Percentiles rank a stretch among this genome's conserved stretches.
phyloP scores from a whole-genome alignment of 2,329 filamentous ascomycete species.

The Fusarium lateritium region DNA sequence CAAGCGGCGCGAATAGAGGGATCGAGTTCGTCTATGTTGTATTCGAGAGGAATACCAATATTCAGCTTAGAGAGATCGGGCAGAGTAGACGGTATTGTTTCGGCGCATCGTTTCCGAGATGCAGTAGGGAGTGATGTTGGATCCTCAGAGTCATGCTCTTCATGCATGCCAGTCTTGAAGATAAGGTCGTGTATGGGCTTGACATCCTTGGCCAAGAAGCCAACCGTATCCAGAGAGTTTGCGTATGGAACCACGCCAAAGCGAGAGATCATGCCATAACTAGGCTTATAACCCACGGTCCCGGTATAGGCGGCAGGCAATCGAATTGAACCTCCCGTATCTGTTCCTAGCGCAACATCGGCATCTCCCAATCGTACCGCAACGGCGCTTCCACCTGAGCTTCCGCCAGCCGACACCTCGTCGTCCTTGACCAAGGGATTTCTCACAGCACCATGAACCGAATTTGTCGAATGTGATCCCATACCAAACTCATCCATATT shows the following conservation, averaged over 20 bases:
- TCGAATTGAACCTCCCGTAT: conserved; percentile 91
- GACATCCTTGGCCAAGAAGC: conserved; percentile 75
- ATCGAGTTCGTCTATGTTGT: conserved; percentile 88
- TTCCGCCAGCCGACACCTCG: conserved; percentile 82
- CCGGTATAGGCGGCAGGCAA: conserved; percentile 91
- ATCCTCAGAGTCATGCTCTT: conserved; percentile 76
- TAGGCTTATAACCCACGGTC: conserved; percentile 89
- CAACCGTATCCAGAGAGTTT: conserved; percentile 93
- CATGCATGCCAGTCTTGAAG: conserved; percentile 64
- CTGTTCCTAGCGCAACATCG: conserved; percentile 84
- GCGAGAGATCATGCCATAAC: conserved; percentile 88
- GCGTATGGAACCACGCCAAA: conserved; percentile 93
- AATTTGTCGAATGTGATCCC: conserved; percentile 86
- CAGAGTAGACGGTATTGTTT: conserved; percentile 44
- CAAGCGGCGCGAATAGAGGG: conserved; percentile 79
- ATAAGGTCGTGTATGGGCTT: conserved; percentile 66
- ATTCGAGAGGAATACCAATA: conserved; percentile 78
- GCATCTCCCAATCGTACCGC: conserved; percentile 77
- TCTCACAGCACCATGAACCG: conserved; percentile 75
- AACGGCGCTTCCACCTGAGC: conserved; percentile 93
- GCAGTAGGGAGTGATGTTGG: conserved; percentile 77
- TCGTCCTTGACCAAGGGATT: conserved; percentile 60
- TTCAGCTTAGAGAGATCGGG: conserved; percentile 56
- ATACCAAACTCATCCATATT: conserved; percentile 98
- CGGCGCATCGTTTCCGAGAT: conserved; percentile 67